phyloP scores from a whole-genome alignment of 768 basidiomycete species.

The Leccinum uliginosum region DNA sequence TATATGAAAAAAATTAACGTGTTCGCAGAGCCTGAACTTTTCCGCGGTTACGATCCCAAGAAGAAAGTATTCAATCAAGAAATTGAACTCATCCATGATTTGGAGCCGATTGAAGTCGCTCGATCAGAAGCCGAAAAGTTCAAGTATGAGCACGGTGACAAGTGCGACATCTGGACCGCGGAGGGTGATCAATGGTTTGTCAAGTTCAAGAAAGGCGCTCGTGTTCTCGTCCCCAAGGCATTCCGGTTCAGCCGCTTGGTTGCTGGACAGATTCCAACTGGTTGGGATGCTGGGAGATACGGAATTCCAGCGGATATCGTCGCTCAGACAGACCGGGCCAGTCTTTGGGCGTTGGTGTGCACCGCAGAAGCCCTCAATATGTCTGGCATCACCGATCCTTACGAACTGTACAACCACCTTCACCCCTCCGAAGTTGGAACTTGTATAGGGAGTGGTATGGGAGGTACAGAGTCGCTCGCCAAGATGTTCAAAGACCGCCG shows the following conservation, averaged over 20 bases:
- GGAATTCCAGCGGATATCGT: constrained; percentile 97
- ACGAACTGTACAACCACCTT: constrained; percentile 94
- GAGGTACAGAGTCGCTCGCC: constrained; percentile 83
- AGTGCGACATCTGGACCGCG: constrained; percentile 91
- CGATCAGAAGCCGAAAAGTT: constrained; percentile 90
- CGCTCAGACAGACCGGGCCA: constrained; percentile 87
- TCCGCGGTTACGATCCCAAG: constrained; percentile 97
- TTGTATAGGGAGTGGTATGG: constrained; percentile 95
- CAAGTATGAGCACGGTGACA: constrained; percentile 95
- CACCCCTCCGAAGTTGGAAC: constrained; percentile 97
- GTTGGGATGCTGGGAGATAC: constrained; percentile 95
- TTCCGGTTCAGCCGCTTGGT: constrained; percentile 93
- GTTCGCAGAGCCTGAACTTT: constrained; percentile 84
- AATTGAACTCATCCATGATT: constrained; percentile 91
- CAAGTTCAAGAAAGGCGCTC: constrained; percentile 98
- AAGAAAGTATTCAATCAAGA: constrained; percentile 98
- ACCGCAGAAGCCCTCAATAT: constrained; percentile 94
- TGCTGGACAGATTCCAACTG: constrained; percentile 94
- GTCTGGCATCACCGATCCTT: constrained; percentile 97
- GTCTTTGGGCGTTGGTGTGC: constrained; percentile 92
- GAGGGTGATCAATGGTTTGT: constrained; percentile 96
- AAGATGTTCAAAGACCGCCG: constrained; percentile 99
- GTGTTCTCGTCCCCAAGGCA: constrained; percentile 89
- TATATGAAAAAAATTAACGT: constrained; percentile 9
- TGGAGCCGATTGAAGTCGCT: constrained; percentile 92